Evolutionary conservation across 495 filamentous ascomycete species (phyloP), one percentile per base, ranked within the genome.

Genomic region (Podospora conica): DNA sequence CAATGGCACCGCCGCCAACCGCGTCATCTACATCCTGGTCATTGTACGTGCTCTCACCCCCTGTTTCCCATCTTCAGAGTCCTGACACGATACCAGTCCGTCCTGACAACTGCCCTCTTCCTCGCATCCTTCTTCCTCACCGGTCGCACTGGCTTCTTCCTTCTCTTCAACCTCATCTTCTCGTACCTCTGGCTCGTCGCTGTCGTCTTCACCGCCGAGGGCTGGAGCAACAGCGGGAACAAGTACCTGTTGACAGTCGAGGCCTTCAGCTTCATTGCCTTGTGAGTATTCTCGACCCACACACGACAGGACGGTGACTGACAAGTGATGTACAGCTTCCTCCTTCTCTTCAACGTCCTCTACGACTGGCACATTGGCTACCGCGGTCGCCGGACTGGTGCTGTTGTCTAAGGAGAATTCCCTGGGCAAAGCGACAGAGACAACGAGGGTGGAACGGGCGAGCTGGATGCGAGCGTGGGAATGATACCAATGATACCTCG

Each of bases 101-200:
- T 80, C 53, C 68, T 86, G 9, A 86, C 85, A 0, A 81, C 86
- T 25, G 81, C 78, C 64, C 86, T 87, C 77, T 87, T 85, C 79
- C 69, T 86, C 4, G 75, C 80, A 8, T 81, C 84, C 5, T 86
- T 87, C 72, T 66, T 86, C 61, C 81, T 86, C 24, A 80, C 81
- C 24, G 79, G 82, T 63, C 74, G 80, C 64, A 79, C 82, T 3
- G 78, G 76, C 5, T 80, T 79, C 28, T 74, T 84, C 48, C 73
- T 86, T 24, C 64, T 79, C 0, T 85, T 88, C 72, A 85, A 87
- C 70, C 69, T 87, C 27, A 75, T 87, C 68, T 87, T 88, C 75
- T 87, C 85, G 2, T 87, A 88, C 68, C 83, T 88, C 29, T 88
- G 86, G 86, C 77, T 88, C 63, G 87, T 85, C 12, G 77, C 81